These are phyloP conservation scores for Parachaetomium inaequale DNA, from an alignment of 495 filamentous ascomycete genomes.

Conservation along the genomic window DNA sequence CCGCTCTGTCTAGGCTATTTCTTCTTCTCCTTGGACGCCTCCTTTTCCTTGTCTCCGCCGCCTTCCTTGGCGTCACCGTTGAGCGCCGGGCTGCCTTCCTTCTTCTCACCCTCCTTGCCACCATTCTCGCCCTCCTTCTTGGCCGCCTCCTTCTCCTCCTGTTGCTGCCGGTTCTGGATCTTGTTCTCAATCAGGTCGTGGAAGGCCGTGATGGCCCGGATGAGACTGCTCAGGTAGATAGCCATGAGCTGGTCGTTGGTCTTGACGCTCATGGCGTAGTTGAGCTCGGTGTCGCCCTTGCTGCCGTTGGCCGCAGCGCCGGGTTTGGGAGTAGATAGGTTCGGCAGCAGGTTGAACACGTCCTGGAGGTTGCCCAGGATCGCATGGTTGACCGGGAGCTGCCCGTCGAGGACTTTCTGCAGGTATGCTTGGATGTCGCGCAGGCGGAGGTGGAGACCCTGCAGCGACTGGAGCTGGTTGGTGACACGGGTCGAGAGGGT, in stretches of 20 bases:
- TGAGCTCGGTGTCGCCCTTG: conserved; percentile 68
- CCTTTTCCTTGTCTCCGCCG: conserved; percentile 35
- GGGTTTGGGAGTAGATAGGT: conserved; percentile 75
- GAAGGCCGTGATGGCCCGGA: conserved; percentile 97
- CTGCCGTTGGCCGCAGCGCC: conserved; percentile 46
- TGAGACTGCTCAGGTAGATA: conserved; percentile 93
- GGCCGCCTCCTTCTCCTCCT: conserved; percentile 84
- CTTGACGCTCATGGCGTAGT: conserved; percentile 95
- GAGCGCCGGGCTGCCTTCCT: conserved; percentile 55
- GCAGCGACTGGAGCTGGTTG: conserved; percentile 93
- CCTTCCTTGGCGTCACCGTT: conserved; percentile 56
- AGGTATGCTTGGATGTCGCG: conserved; percentile 95
- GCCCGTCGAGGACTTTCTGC: conserved; percentile 87
- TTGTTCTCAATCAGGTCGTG: conserved; percentile 99
- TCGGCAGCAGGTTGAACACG: conserved; percentile 97
- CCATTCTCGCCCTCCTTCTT: conserved; percentile 55
- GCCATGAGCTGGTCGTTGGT: conserved; percentile 98
- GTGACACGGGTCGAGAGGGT: conserved; percentile 98
- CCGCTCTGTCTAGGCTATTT: conserved; percentile 23
- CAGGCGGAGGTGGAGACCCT: conserved; percentile 91
- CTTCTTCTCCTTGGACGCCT: conserved; percentile 36
- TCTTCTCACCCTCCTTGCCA: conserved; percentile 56
- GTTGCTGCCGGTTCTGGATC: conserved; percentile 96
- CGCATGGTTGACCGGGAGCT: conserved; percentile 93
- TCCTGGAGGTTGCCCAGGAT: conserved; percentile 97